Base-by-base conservation (phyloP, 495 filamentous ascomycete species). In the Tetracladium setigerum region DNA sequence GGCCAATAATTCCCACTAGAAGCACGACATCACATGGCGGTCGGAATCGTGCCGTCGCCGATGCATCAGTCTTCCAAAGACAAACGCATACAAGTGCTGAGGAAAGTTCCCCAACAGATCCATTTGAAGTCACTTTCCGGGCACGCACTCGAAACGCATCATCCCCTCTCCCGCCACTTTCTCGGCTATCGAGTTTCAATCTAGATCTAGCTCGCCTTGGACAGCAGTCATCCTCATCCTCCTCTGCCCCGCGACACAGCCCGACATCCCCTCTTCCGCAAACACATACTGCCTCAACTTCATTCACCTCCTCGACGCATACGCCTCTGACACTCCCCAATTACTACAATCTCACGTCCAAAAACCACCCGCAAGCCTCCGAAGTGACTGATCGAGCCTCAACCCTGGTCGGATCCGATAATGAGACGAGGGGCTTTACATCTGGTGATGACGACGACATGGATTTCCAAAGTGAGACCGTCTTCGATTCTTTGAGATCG, bases 401-500 rank as follows among this genome's bases (percentile, higher is more conserved):
- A 5, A 95, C 88, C 1, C 63, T 90, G 18, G 78, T 86, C 31
- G 86, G 87, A 30, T 95, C 90, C 15, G 91, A 98, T 52, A 74
- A 73, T 53, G 84, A 92, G 53, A 78, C 78, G 35, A 82, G 84
- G 44, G 82, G 81, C 14, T 82, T 87, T 47, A 73, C 74, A 10
- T 89, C 81, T 2, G 79, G 81, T 5, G 89, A 91, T 43, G 90
- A 95, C 52, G 87, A 94, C 44, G 89, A 95, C 46, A 81, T 79
- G 3, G 89, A 95, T 56, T 81, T 86, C 47, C 77, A 85, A 65
- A 95, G 86, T 55, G 92, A 96, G 54, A 91, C 86, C 5, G 79
- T 89, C 38, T 97, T 87, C 67, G 92, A 97, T 62, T 96, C 90
- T 13, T 69, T 92, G 51, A 82, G 89, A 47, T 95, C 91, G 8